A percentile compares a stretch with the other conserved stretches of the same genome.
Conservation (phyloP, 305 asterid genomes). For the Fraxinus dipetala region DNA sequence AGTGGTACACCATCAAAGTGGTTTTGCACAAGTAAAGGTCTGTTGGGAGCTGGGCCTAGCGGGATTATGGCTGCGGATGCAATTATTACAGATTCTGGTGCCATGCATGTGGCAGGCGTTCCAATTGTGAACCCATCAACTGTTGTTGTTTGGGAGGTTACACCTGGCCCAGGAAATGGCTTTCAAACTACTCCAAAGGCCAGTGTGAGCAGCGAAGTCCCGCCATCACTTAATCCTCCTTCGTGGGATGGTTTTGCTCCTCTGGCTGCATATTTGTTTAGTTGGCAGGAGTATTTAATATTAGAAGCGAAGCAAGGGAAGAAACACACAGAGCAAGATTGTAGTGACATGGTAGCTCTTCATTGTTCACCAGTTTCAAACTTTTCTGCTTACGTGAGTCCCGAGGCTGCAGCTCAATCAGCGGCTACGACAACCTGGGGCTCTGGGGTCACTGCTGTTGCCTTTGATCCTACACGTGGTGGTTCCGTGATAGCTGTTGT, state of each 20-base stretch:
- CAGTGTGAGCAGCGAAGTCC: slow-evolving; percentile 62
- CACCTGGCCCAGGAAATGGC: slow-evolving; percentile 97
- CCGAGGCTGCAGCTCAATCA: slow-evolving; percentile 98
- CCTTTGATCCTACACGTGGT: slow-evolving; percentile 98
- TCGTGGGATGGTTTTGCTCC: slow-evolving; percentile 97
- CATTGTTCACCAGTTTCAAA: slow-evolving; percentile 98
- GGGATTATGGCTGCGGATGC: slow-evolving; percentile 99
- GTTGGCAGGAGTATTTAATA: slow-evolving; percentile 91
- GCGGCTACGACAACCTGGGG: slow-evolving; percentile 97
- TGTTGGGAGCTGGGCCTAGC: slow-evolving; percentile 98
- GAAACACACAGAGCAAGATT: slow-evolving; percentile 67
- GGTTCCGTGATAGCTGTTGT: slow-evolving; percentile 95
- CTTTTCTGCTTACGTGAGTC: slow-evolving; percentile 97
- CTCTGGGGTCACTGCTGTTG: slow-evolving; percentile 98
- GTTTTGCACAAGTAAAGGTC: slow-evolving; percentile 98
- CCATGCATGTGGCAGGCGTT: slow-evolving; percentile 97
- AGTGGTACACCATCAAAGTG: slow-evolving; percentile 69
- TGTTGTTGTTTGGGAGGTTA: slow-evolving; percentile 99
- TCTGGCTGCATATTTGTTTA: slow-evolving; percentile 86
- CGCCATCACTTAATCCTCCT: slow-evolving; percentile 91
- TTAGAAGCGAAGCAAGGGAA: slow-evolving; percentile 80
- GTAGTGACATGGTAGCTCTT: slow-evolving; percentile 71
- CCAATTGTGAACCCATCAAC: slow-evolving; percentile 98
- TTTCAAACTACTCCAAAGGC: slow-evolving; percentile 89
- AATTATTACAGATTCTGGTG: slow-evolving; percentile 93